Evolutionary conservation across 805 yeast genomes (phyloP).

Genomic region (Suhomyces emberorum): DNA sequence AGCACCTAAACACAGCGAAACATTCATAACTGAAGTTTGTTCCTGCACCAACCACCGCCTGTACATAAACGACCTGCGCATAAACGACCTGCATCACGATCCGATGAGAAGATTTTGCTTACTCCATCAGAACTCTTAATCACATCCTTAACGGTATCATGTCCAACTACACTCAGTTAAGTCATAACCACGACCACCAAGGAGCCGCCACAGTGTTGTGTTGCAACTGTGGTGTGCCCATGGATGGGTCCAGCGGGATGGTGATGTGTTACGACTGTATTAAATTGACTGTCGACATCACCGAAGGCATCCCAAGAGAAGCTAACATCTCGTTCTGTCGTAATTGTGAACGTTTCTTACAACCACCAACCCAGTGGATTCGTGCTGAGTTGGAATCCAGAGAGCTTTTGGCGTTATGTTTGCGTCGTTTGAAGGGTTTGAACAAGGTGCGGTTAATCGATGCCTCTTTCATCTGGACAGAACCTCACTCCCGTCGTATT

Average conservation of each 20-base stretch:
- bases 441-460: conserved; percentile 83
- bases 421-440: conserved; percentile 84
- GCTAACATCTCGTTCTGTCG: conserved; percentile 91
- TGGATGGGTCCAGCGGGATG: conserved; percentile 90
- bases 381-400: conserved; percentile 87
- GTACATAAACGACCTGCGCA: neutral
- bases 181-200: conserved; percentile 28
- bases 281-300: conserved; percentile 86
- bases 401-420: conserved; percentile 85
- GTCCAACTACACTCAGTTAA: conserved; percentile 49
- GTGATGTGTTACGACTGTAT: conserved; percentile 98
- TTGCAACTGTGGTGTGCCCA: conserved; percentile 97
- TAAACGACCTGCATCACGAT: neutral
- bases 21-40: neutral
- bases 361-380: conserved; percentile 95
- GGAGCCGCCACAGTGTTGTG: conserved; percentile 83
- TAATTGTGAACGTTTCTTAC: conserved; percentile 93
- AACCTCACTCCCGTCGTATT: conserved; percentile 96
- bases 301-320: conserved; percentile 89
- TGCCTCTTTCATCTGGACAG: conserved; percentile 97
- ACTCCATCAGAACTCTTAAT: conserved; percentile 1
- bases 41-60: neutral
- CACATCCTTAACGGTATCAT: conserved; percentile 33
- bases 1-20: neutral
- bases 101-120: conserved; percentile 2